Percentiles rank a stretch among this genome's conserved stretches.
phyloP scores from a whole-genome alignment of 306 rosid genomes.

The Cucurbita argyrosperma region DNA sequence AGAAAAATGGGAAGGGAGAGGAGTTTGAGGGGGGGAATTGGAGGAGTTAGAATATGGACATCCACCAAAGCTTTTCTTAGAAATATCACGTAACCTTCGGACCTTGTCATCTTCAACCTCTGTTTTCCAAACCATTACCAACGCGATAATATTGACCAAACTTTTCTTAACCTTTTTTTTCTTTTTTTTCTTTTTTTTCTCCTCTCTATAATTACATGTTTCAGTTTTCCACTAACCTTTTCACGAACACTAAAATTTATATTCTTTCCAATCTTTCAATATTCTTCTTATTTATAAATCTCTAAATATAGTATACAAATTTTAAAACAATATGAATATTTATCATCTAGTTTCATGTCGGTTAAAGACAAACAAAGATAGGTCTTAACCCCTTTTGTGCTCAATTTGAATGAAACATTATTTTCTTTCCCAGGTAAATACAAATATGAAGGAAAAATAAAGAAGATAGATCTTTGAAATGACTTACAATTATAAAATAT shows the following conservation, averaged over 20 bases:
- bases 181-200: no score
- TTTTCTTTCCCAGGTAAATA: no score
- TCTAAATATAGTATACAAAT: no score
- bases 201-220: neutral
- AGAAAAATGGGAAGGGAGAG: neutral
- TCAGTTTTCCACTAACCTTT: neutral
- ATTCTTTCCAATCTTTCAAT: no score
- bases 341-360: no score
- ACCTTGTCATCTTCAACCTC: neutral
- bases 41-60: neutral
- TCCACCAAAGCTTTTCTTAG: conserved; percentile 1
- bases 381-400: neutral
- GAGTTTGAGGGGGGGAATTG: neutral
- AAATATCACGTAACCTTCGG: neutral
- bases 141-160: neutral
- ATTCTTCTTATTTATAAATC: no score
- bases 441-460: no score
- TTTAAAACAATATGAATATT: no score
- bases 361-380: neutral
- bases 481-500: neutral
- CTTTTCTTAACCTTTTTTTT: neutral
- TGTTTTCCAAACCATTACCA: neutral
- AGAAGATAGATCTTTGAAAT: neutral
- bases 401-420: no score
- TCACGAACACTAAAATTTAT: no score